Percentiles rank a stretch among this genome's conserved stretches.
Evolutionary conservation across 169 alveolate genomes (phyloP).

Genomic region (Plasmodium fragile): DNA sequence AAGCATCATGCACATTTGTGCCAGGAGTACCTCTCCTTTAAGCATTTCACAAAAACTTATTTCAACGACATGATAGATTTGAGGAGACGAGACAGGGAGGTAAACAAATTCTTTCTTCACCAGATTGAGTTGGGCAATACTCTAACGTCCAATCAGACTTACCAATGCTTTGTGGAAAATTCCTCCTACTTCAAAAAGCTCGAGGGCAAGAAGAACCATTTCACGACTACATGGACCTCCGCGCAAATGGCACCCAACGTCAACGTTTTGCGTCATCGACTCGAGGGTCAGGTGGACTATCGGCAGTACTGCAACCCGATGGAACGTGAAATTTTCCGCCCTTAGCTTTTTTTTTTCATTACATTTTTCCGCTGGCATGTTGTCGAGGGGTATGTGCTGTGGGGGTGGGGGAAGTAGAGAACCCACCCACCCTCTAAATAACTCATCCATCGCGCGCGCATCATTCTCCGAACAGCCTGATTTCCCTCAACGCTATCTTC

Average conservation of each 20-base stretch:
- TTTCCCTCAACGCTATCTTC: constrained; percentile 46
- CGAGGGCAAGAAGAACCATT: not conserved
- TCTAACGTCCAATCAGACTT: not conserved
- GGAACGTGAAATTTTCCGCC: not conserved
- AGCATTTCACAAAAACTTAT: constrained; percentile 18
- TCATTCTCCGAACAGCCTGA: constrained; percentile 25
- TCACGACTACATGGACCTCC: not conserved
- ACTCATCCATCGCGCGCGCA: no score
- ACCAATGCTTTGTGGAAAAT: not conserved
- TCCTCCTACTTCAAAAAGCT: not conserved
- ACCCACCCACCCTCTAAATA: no score
- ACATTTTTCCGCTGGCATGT: not conserved
- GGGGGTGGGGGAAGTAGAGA: no score
- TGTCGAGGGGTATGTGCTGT: no score
- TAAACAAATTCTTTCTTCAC: not conserved
- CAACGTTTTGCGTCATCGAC: constrained; percentile 12
- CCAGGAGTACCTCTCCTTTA: not conserved
- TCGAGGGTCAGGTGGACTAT: constrained; percentile 23
- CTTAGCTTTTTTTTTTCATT: not conserved
- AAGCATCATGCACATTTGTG: not conserved
- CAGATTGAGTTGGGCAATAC: not conserved
- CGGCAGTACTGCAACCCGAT: constrained; percentile 37
- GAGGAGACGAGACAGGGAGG: constrained; percentile 3
- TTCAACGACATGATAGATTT: constrained; percentile 4
- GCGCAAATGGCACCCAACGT: not conserved